Base-by-base conservation (phyloP, 164 flowering plant species). In the Magnolia officinalis region DNA sequence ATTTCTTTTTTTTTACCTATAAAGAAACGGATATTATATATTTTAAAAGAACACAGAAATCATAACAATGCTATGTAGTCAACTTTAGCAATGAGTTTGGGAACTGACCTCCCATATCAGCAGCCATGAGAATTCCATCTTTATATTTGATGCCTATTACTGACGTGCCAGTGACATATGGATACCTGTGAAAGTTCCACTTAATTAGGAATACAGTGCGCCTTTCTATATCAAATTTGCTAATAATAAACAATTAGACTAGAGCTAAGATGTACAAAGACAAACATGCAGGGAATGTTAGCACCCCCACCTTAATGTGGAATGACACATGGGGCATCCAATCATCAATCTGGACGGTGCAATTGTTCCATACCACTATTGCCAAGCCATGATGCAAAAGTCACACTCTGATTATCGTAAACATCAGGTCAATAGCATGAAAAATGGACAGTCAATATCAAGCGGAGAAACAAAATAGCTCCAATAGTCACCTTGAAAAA, bases 151-250 rank as follows among this genome's bases (percentile, higher is more conserved):
- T 49, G 70, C 89, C 96, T 7, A 95, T 76, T 63, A 95, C 98
- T 2, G 98, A 95, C 1, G 98, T 88, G 0, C 98, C 98, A 58
- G 98, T 95, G 21, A 93, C 98, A 83, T 91, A 93, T 0, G 98
- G 98, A 52, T 83, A 78, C 90, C 98, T 93, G 67, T 18, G 67
- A 18, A 52, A 72, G 18, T 9, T 67, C 50, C 19, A 24, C 50
- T 68, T 68, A 31, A 13, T 68, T 26, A 13, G 18, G 4, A 6
- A 67, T 29, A 26, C 16, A 67, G 14, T 11, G 45, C 24, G 45
- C 21, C 49, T 26, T 11, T 67, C 29, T 11, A 64, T 21, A 64
- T 16, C n/a, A 59, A 14, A 59, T 14, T 59, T 59, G 4, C 6
- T n/a, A 16, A 16, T 59, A 16, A 14, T 16, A 16, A 59, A 14